Evolutionary conservation across 2,329 filamentous ascomycete genomes (phyloP).

Genomic region (Fusarium sp.): DNA sequence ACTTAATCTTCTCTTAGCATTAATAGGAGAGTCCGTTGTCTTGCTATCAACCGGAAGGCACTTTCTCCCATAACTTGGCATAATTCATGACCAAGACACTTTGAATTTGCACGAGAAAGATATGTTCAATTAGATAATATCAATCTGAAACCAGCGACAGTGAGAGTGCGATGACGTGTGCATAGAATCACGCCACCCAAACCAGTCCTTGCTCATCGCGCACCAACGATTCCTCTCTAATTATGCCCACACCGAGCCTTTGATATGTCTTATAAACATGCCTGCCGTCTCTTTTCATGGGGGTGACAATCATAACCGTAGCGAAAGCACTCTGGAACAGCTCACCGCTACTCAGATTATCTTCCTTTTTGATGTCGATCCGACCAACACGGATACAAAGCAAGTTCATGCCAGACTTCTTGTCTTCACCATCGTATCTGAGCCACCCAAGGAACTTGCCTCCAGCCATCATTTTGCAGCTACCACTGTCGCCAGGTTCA

Average conservation of each 20-base stretch:
- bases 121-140: too few relatives aligned
- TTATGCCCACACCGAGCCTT: neutral
- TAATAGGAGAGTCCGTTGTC: too few relatives aligned
- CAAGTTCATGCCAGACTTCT: neutral
- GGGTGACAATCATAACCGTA: neutral
- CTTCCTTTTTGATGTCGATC: neutral
- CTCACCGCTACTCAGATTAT: too few relatives aligned
- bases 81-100: too few relatives aligned
- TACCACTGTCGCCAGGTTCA: too few relatives aligned
- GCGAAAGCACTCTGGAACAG: neutral
- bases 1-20: too few relatives aligned
- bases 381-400: neutral
- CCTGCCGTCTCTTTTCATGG: neutral
- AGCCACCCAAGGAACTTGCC: neutral
- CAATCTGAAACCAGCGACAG: too few relatives aligned
- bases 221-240: neutral
- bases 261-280: neutral
- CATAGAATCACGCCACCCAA: neutral
- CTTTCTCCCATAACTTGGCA: too few relatives aligned
- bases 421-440: neutral
- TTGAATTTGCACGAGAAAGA: too few relatives aligned
- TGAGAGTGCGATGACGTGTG: too few relatives aligned
- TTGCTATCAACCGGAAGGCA: too few relatives aligned
- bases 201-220: neutral
- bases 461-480: neutral